Evolutionary conservation across 129 eudicot species (phyloP), one percentile per base, ranked within the genome.

Genomic region (Logfia minima): DNA sequence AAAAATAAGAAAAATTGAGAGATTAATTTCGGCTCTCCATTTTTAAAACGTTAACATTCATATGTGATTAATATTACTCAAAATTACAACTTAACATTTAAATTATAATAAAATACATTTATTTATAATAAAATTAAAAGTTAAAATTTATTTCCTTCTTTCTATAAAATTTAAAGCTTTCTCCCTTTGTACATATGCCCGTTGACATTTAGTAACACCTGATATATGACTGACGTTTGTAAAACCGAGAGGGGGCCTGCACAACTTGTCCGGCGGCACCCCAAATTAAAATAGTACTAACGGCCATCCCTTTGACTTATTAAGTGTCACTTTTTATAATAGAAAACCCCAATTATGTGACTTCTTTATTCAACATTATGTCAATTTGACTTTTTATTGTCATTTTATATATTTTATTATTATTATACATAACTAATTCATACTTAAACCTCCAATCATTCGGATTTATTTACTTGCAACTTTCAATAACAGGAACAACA

Each of bases 291-390:
- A 29, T 26, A 45, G 19, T 35, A 43, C 11, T 32, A 17, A 45
- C 13, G 61, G 70, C 69, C 81, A 53, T 43, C 70, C 77, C 69
- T 31, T 75, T 78, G 82, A 70, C 82, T 70, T n/a, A 48, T 59
- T 59, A 59, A 59, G 76, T 78, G 82, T 53, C 9, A 55, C 37
- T 32, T 34, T 22, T 22, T 29, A 3, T 4, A 75, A 14, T 48
- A 28, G 3, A 58, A 59, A 21, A 52, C 51, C 51, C 70, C 63
- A 53, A 72, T 80, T 53, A 73, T 71, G 66, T 53, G 68, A 66
- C 45, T 74, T 73, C 4, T 73, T 66, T 80, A 80, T 24, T 53
- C 26, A 66, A 21, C 53, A 65, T 73, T 73, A 80, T 73, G 24
- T 66, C 24, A 74, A 43, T 26, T 74, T 80, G 83, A 80, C 79